Evolutionary conservation across 129 eudicot genomes (phyloP).

Genomic region (Saposhnikovia divaricata): DNA sequence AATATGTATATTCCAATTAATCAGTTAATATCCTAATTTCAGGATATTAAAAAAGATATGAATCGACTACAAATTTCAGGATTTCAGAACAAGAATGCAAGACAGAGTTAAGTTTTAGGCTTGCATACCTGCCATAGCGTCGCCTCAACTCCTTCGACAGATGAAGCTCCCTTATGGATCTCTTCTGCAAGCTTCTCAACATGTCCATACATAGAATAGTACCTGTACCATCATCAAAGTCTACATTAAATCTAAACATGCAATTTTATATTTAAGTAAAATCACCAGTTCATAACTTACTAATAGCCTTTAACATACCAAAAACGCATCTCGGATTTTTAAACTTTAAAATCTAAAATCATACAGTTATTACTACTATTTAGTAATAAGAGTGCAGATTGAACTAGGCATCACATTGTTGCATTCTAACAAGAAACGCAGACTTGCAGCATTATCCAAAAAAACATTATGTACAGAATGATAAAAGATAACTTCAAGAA

Average conservation of each 20-base stretch:
- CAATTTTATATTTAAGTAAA: background rate
- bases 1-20: background rate
- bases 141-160: slow-evolving; percentile 90
- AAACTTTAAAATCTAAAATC: background rate
- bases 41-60: background rate
- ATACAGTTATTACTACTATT: background rate
- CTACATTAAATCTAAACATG: background rate
- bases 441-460: background rate
- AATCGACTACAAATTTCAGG: background rate
- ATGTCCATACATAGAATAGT: slow-evolving; percentile 87
- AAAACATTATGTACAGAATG: background rate
- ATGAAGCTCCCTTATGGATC: slow-evolving; percentile 80
- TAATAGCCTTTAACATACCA: background rate
- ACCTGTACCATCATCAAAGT: slow-evolving; percentile 32
- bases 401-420: background rate
- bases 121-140: slow-evolving; percentile 72
- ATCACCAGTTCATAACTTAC: too few species aligned
- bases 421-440: background rate
- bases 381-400: background rate
- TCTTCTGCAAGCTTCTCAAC: slow-evolving; percentile 78
- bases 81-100: background rate
- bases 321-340: too few species aligned
- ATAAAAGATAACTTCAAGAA: background rate
- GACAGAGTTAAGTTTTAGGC: background rate
- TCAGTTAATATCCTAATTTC: background rate